Base-by-base conservation (phyloP, 2,329 filamentous ascomycete genomes). In the Triangularia verruculosa region DNA sequence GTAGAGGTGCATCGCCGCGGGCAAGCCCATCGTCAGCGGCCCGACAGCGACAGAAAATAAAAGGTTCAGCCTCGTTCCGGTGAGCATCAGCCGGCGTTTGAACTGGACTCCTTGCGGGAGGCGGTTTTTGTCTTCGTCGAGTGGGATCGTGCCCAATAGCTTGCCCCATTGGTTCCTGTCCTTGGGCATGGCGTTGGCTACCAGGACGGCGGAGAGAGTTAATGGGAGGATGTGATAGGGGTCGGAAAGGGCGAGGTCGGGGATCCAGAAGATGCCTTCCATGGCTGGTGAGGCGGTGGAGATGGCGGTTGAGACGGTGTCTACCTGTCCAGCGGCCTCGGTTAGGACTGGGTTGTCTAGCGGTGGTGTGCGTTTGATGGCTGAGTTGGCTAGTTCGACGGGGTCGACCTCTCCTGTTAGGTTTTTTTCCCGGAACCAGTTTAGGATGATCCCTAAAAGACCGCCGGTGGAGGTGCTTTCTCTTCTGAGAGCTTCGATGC, bases 201-300 rank as follows among this genome's bases (percentile, higher is more conserved):
- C 59, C 13, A 80, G 66, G 17, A 76, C 65, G 5, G 69, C 73
- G 0, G 78, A 79, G 20, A 80, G 69, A 1, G 73, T 69, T 9
- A 77, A 61, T 3, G 85, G 83, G 0, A 86, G 77, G 27, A 79
- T 72, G 62, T 78, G 75, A 62, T 79, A 80, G 0, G 85, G 83
- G 64, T 87, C 85, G 30, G 80, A 74, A 28, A 71, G 79, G 6
- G 80, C 81, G 24, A 87, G 77, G 67, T 87, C 80, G 1, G 78
- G 74, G 68, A 86, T 85, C 83, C 84, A 86, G 15, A 86, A 74
- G 47, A 54, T 28, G 7, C 68, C 61, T 27, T 66, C 64, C 55
- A 57, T 55, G 2, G 47, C 63, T 28, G 64, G 51, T 3, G 12
- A 15, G 12, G 75, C 24, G 67, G 71, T 56, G 69, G 65, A 9